Percentiles rank a stretch among this genome's conserved stretches.
Conservation (phyloP, 176 grass and related monocot genomes). For the Poa pratensis region DNA sequence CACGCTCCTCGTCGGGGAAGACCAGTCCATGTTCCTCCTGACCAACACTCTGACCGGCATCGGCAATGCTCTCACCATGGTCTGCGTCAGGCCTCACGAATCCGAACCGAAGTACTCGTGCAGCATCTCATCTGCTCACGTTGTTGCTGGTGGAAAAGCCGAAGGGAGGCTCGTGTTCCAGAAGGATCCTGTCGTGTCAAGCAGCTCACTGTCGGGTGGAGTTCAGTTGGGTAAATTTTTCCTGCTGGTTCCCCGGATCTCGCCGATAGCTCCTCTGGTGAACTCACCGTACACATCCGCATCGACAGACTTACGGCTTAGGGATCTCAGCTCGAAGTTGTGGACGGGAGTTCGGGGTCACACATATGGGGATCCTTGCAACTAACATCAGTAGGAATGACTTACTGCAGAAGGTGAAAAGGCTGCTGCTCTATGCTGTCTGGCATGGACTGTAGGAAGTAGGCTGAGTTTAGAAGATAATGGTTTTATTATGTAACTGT, state of each 20-base stretch:
- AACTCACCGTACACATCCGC: slow-evolving; percentile 10
- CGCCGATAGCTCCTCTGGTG: neutral
- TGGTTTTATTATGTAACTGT: no score
- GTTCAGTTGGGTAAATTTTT: slow-evolving; percentile 14
- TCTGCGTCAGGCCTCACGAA: slow-evolving; percentile 28
- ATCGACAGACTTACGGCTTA: neutral
- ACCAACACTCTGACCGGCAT: neutral
- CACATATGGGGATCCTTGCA: no score
- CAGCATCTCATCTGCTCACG: slow-evolving; percentile 18
- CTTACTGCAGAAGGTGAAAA: neutral
- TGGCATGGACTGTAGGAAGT: no score
- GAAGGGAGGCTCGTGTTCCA: slow-evolving; percentile 37
- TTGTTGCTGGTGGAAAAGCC: neutral
- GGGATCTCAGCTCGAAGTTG: neutral
- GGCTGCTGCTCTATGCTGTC: neutral
- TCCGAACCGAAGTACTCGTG: neutral
- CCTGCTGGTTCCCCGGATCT: slow-evolving; percentile 12
- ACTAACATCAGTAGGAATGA: no score
- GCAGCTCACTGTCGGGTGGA: slow-evolving; percentile 3
- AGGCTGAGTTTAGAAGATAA: no score
- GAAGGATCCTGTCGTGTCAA: slow-evolving; percentile 23
- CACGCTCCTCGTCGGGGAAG: slow-evolving; percentile 29
- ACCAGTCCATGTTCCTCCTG: slow-evolving; percentile 37
- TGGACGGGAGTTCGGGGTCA: neutral
- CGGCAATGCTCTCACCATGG: slow-evolving; percentile 4